Evolutionary conservation across 345 rosid species (phyloP).

Genomic region (Carallia brachiata): DNA sequence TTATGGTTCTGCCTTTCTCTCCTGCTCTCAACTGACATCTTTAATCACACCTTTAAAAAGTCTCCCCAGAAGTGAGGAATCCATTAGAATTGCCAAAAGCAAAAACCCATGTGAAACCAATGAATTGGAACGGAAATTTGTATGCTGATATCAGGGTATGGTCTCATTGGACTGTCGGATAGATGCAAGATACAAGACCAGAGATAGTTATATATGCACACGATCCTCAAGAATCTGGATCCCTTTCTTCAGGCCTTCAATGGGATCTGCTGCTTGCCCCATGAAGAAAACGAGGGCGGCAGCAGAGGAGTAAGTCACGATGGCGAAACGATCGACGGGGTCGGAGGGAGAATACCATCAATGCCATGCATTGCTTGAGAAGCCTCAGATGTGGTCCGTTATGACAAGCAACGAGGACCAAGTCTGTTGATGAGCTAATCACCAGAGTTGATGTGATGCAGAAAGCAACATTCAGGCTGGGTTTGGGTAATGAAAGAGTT

Average conservation of each 20-base stretch:
- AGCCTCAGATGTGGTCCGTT: slow-evolving; percentile 76
- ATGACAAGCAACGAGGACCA: slow-evolving; percentile 75
- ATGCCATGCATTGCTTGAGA: slow-evolving; percentile 76
- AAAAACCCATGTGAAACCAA: slow-evolving; percentile 61
- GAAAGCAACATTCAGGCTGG: too few relatives aligned
- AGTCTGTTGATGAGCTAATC: too few relatives aligned
- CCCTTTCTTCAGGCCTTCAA: slow-evolving; percentile 73
- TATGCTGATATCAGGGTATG: slow-evolving; percentile 42
- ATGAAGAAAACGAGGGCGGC: slow-evolving; percentile 74
- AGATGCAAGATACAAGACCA: slow-evolving; percentile 63
- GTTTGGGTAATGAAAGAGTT: not conserved
- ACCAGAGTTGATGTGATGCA: too few relatives aligned
- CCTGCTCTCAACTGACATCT: too few relatives aligned
- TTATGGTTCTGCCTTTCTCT: too few relatives aligned
- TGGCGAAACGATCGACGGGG: slow-evolving; percentile 69
- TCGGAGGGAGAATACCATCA: slow-evolving; percentile 68
- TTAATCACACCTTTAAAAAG: slow-evolving; percentile 53
- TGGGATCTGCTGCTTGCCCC: slow-evolving; percentile 72
- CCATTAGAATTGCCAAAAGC: slow-evolving; percentile 71
- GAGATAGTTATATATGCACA: slow-evolving; percentile 58
- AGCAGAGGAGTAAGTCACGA: slow-evolving; percentile 73
- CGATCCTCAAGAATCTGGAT: slow-evolving; percentile 74
- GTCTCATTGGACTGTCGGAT: slow-evolving; percentile 55
- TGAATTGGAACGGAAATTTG: slow-evolving; percentile 54
- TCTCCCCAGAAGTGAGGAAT: slow-evolving; percentile 54